A percentile compares a stretch with the other conserved stretches of the same genome.
Conservation (phyloP, 805 yeast genomes). For the Candida ficus region DNA sequence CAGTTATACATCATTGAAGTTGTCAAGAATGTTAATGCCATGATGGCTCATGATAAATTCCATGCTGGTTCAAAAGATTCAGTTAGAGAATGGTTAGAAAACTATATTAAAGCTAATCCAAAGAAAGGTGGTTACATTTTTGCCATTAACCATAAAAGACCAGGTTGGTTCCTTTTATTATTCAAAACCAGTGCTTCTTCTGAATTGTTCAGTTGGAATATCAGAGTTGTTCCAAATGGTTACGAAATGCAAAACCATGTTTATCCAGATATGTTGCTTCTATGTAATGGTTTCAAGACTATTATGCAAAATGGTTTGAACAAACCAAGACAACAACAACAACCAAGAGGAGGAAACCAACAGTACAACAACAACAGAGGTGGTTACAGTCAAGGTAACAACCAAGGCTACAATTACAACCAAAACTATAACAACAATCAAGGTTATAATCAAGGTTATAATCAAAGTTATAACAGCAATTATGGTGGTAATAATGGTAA, state of each 20-base stretch:
- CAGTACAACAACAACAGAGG: not conserved
- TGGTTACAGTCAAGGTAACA: not conserved
- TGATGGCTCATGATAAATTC: slow-evolving; percentile 85
- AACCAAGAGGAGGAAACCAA: not conserved
- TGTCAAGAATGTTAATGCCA: slow-evolving; percentile 76
- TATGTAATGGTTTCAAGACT: slow-evolving; percentile 94
- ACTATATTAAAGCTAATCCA: slow-evolving; percentile 88
- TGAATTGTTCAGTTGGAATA: slow-evolving; percentile 79
- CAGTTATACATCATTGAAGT: slow-evolving; percentile 82
- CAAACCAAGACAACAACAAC: not conserved
- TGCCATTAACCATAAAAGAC: slow-evolving; percentile 82
- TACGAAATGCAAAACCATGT: slow-evolving; percentile 71
- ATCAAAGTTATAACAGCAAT: slow-evolving; percentile 2
- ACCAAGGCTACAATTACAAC: slow-evolving; percentile 1
- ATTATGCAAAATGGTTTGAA: slow-evolving; percentile 28
- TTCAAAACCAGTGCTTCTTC: slow-evolving; percentile 75
- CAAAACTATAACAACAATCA: not conserved
- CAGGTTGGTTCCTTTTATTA: slow-evolving; percentile 89
- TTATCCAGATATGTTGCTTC: slow-evolving; percentile 82
- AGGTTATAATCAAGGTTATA: not conserved
- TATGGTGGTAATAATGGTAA: slow-evolving; percentile 1
- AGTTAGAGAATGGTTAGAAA: slow-evolving; percentile 80
- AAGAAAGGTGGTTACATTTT: slow-evolving; percentile 86
- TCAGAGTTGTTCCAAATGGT: slow-evolving; percentile 85
- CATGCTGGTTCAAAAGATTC: slow-evolving; percentile 73